Evolutionary conservation across 2,329 filamentous ascomycete genomes (phyloP).

Genomic region (Elsinoe arachidis): DNA sequence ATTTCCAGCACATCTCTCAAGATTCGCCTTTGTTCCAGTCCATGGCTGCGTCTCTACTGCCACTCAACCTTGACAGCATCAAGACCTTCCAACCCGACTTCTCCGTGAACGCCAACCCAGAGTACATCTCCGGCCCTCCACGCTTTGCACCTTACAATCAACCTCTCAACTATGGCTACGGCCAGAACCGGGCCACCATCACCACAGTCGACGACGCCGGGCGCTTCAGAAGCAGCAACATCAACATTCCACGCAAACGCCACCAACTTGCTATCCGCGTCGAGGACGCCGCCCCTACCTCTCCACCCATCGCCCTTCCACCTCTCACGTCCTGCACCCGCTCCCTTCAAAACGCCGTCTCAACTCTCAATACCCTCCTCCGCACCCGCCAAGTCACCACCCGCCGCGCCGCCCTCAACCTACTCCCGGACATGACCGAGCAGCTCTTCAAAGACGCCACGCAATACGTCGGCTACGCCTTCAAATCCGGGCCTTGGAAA

Average conservation of each 20-base stretch:
- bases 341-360: conserved; percentile 52
- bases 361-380: conserved; percentile 56
- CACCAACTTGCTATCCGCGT: conserved; percentile 54
- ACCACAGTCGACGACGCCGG: conserved; percentile 15
- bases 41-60: conserved; percentile 57
- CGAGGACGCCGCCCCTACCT: conserved; percentile 52
- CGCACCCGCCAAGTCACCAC: conserved; percentile 76
- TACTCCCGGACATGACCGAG: conserved; percentile 47
- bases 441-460: conserved; percentile 62
- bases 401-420: conserved; percentile 69
- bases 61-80: conserved; percentile 37
- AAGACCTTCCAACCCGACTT: conserved; percentile 60
- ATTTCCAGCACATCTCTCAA: conserved; percentile 55
- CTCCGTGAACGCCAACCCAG: conserved; percentile 48
- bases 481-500: conserved; percentile 84
- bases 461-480: conserved; percentile 83
- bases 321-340: conserved; percentile 34
- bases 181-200: conserved; percentile 15
- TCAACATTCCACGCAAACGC: conserved; percentile 48
- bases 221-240: conserved; percentile 16
- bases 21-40: conserved; percentile 54
- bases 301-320: conserved; percentile 49
- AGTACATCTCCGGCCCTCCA: conserved; percentile 50
- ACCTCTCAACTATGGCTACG: conserved; percentile 19
- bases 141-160: conserved; percentile 23